Evolutionary conservation across 345 rosid species (phyloP).

Genomic region (Cardiospermum halicacabum): DNA sequence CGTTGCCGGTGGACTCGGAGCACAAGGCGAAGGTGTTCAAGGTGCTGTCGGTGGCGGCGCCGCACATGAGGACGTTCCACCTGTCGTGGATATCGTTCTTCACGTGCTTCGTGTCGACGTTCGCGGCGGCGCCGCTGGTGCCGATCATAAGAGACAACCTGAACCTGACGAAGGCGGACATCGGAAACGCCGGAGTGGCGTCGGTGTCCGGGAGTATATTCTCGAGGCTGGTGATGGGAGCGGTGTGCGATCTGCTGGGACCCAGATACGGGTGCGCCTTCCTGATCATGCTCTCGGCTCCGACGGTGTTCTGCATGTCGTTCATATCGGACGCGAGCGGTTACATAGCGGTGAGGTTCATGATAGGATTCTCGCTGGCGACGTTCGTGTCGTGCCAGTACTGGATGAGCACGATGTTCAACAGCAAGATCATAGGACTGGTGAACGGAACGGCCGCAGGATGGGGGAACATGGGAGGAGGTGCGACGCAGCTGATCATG

Average conservation of each 20-base stretch:
- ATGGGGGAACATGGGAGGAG: conserved; percentile 97
- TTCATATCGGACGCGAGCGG: conserved; percentile 58
- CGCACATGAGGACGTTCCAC: conserved; percentile 90
- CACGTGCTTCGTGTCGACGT: conserved; percentile 82
- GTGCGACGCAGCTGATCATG: conserved; percentile 84
- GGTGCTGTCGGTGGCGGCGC: conserved; percentile 61
- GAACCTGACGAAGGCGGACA: conserved; percentile 53
- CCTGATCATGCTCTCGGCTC: conserved; percentile 76
- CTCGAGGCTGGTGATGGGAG: conserved; percentile 95
- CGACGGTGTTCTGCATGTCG: conserved; percentile 85
- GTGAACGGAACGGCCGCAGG: conserved; percentile 94
- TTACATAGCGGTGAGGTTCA: conserved; percentile 66
- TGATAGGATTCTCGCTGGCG: conserved; percentile 92
- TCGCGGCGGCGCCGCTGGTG: conserved; percentile 88
- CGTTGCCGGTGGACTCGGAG: conserved; percentile 73
- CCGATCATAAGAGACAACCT: conserved; percentile 87
- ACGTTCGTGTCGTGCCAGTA: conserved; percentile 91
- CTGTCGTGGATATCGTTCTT: conserved; percentile 92
- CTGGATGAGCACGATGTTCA: conserved; percentile 99
- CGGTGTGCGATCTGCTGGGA: conserved; percentile 71
- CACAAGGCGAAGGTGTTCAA: conserved; percentile 79
- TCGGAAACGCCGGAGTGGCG: conserved; percentile 86
- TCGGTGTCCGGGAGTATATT: conserved; percentile 89
- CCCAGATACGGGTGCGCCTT: conserved; percentile 87
- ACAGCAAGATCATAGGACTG: conserved; percentile 73